Base-by-base conservation (phyloP, 768 basidiomycete species). In the Zangia roseola region DNA sequence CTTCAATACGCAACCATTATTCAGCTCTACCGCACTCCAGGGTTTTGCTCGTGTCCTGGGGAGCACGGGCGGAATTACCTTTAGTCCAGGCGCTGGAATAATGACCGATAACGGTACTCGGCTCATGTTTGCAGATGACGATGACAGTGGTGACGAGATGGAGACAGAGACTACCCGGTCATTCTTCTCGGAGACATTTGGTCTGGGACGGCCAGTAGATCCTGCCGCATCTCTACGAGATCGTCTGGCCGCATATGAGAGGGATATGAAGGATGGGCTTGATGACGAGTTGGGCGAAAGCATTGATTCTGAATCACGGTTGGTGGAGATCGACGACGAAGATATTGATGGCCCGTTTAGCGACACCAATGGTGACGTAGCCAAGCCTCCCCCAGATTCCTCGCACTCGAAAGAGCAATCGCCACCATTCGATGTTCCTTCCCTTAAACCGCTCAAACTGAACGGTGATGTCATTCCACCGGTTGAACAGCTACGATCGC, bases 51-150 rank as follows among this genome's bases (percentile, higher is more conserved):
- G 77, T 47, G 77, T 83, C 25, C 64, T 86, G 41, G 78, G 76
- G 58, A 69, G 76, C 64, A 65, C 69, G 9, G 80, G 82, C 25
- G 85, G 86, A 28, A 84, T 91, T 51, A 82, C 83, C 14, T 86
- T 84, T 63, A 69, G 74, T 51, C 84, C 80, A 7, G 77, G 76
- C 28, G 69, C 73, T 19, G 75, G 74, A 43, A 77, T 82, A 59
- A 69, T 76, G 64, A 74, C 62, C 52, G 80, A 80, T 49, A 60
- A 57, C 31, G 75, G 77, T 12, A 19, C 53, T 24, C 66, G 71
- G 17, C 67, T 86, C 59, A 84, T 86, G 81, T 88, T 88, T 57
- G 70, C 78, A 28, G 81, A 86, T 38, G 83, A 84, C 19, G 78
- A 83, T 1, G 79, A 80, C 30, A 78, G 77, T 19, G 76, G 78